Base-by-base conservation (phyloP, 2,329 filamentous ascomycete genomes). In the Lachnellula suecica region DNA sequence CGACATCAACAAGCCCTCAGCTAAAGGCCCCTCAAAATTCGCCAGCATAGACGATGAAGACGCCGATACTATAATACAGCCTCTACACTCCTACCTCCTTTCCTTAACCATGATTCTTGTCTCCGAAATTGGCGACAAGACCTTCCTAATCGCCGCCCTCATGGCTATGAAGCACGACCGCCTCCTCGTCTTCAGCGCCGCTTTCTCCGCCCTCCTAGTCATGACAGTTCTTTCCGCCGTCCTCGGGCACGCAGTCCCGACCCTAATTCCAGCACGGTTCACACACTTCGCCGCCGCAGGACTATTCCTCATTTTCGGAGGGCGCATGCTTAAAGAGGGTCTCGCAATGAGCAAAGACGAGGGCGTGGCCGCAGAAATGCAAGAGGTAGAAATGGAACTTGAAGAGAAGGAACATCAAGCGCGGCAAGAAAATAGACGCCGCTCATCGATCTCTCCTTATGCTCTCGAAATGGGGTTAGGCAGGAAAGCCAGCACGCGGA, bases 121-220 rank as follows among this genome's bases (percentile, higher is more conserved):
- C 63, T 97, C 93, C 43, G 94, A 99, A 70, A 85, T 99, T 64
- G 94, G 94, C 58, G 94, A 99, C 81, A 99, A 99, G 75, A 99
- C 94, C 0, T 99, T 99, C 76, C 80, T 99, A 40, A 91, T 99
- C 20, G 94, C 94, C 6, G 93, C 92, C 7, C 82, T 99, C 17
- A 99, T 99, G 94, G 94, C 94, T 11, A 99, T 99, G 94, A 94
- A 96, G 69, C 93, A 99, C 66, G 88, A 94, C 57, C 87, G 94
- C 47, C 76, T 96, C 59, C 81, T 97, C 11, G 94, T 99, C 56
- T 99, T 99, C 73, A 89, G 90, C 2, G 91, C 94, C 7, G 94
- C 94, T n/a, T 93, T 96, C 64, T 85, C 87, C 48, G 95, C 94
- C 9, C 79, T 99, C 42, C 83, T 96, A 54, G 82, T 89, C 68